Evolutionary conservation across 331 rosid genomes (phyloP), one percentile per base, ranked within the genome.

Genomic region (Acacia concinna): DNA sequence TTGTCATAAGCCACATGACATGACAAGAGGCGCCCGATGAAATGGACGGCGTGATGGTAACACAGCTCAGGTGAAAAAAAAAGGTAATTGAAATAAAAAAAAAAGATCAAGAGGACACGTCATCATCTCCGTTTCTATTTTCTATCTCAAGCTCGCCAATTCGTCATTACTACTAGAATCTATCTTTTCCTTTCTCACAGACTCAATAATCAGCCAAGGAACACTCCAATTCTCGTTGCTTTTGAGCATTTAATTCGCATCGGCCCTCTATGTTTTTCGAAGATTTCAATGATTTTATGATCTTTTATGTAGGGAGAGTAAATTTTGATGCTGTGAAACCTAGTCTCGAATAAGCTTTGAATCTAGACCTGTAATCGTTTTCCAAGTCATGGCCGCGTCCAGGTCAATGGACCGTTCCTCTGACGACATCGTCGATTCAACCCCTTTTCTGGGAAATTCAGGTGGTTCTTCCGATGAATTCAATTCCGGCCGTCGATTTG

Each of bases 391-490:
- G 99, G 89, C 97, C n/a, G 82, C 97, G 60, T 79, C 87, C 11
- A 81, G 89, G 89, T 79, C 90, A 65, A 88, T 90, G 13, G 80
- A 78, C 77, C 87, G 84, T 82, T 94, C 96, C 3, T 57, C 92
- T 30, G 91, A 86, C 5, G 92, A 87, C 71, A 85, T 86, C 81
- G 84, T 92, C 66, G 97, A 95, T 82, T 72, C 92, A 59, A 78
- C 91, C 82, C 98, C 99, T 81, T 68, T 95, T 30, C 77, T 95
- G 21, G 84, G 77, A 3, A 79, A 62, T 59, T 82, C 97, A 0
- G 85, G 88, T n/a, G 87, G 88, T 54, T 87, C 91, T 1, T 76
- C 92, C 31, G 96, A 89, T 2, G 97, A 90, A 4, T 84, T 88
- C 15, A 87, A 73, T 74, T 85, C 96, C 1, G 84, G 93, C 74